phyloP scores from a whole-genome alignment of 257 asterid genomes.

The Primulina huaijiensis region DNA sequence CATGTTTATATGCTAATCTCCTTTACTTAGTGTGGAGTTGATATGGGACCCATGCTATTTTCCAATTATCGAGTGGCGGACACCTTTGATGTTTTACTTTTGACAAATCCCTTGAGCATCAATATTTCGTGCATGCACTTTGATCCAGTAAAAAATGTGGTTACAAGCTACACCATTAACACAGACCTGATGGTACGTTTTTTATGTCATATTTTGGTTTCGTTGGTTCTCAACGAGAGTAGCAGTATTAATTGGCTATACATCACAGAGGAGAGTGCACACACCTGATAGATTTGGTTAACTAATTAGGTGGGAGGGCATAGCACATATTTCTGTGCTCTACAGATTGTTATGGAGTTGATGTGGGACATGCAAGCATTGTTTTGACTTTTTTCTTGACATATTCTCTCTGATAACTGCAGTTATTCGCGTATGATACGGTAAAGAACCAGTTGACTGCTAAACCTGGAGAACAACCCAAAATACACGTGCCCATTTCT shows the following conservation, averaged over 20 bases:
- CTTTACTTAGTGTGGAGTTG: too few relatives aligned
- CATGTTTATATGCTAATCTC: too few relatives aligned
- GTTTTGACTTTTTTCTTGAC: background rate
- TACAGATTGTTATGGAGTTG: background rate
- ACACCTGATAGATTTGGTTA: background rate
- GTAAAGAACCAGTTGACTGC: conserved; percentile 37
- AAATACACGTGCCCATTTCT: conserved; percentile 29
- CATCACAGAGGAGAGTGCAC: background rate
- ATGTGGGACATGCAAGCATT: background rate
- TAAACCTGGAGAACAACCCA: conserved; percentile 37
- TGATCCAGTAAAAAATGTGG: background rate
- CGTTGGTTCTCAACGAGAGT: background rate
- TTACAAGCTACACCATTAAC: too few relatives aligned
- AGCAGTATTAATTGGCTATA: background rate
- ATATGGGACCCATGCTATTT: too few relatives aligned
- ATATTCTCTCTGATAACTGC: conserved; percentile 2
- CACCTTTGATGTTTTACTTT: background rate
- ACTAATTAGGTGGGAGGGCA: background rate
- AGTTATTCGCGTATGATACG: conserved; percentile 41
- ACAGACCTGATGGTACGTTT: background rate
- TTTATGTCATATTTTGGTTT: background rate
- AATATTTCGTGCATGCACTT: background rate
- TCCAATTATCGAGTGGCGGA: background rate
- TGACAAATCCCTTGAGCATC: background rate
- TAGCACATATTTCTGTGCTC: too few relatives aligned